These are phyloP conservation scores for Cladorrhinum sp. DNA, from an alignment of 2,329 filamentous ascomycete species.

Conservation along the genomic window DNA sequence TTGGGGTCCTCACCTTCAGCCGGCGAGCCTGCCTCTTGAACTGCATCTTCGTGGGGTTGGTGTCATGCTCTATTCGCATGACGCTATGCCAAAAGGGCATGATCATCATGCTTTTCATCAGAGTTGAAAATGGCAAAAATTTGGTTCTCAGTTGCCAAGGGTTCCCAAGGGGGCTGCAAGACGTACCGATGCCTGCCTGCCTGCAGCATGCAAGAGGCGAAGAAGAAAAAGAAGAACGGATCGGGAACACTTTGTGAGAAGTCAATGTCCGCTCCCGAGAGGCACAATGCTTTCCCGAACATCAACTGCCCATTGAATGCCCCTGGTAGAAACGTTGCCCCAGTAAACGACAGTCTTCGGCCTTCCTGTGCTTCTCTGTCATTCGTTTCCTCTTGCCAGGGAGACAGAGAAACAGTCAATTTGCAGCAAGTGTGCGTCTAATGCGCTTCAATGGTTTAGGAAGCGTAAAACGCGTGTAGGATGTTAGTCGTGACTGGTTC, in stretches of 20 bases:
- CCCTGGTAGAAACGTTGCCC: background rate
- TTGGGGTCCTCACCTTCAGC: too few relatives aligned
- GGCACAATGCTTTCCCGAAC: background rate
- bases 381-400: conserved; percentile 1
- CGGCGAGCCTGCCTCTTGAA: background rate
- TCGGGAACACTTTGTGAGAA: background rate
- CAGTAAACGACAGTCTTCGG: background rate
- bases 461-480: conserved; percentile 1
- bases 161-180: background rate
- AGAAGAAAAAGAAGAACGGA: background rate
- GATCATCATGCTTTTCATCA: conserved; percentile 13
- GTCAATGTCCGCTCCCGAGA: background rate
- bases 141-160: background rate
- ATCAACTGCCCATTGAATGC: background rate
- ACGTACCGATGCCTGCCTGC: background rate
- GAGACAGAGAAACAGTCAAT: conserved; percentile 14
- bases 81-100: conserved; percentile 8
- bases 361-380: background rate
- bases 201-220: background rate
- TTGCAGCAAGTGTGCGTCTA: conserved; percentile 19
- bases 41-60: conserved; percentile 5
- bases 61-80: conserved; percentile 9
- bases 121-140: background rate
- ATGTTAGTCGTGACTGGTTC: conserved; percentile 13
- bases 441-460: conserved; percentile 16